phyloP scores from a whole-genome alignment of 1,284 basidiomycete genomes.

The Microbotryum saponariae region DNA sequence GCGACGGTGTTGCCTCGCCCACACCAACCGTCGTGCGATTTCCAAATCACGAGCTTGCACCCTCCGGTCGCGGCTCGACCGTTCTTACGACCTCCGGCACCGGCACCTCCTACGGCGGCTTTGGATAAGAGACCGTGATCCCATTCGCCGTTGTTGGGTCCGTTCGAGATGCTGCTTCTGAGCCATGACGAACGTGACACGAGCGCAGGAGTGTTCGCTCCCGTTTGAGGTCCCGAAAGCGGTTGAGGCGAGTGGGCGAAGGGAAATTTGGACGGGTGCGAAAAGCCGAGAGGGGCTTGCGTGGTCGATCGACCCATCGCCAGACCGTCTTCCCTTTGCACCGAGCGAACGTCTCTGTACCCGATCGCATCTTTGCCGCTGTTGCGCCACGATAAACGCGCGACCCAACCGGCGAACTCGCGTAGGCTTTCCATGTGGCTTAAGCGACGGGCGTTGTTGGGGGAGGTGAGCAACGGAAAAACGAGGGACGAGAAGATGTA shows the following conservation, averaged over 20 bases:
- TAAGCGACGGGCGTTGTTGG: slow-evolving; percentile 11
- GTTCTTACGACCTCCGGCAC: neutral
- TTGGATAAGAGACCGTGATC: neutral
- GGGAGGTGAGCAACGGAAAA: slow-evolving; percentile 25
- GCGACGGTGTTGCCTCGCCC: slow-evolving; percentile 30
- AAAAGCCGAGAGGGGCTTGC: neutral
- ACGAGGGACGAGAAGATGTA: slow-evolving; percentile 56
- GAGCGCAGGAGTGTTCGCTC: slow-evolving; percentile 27
- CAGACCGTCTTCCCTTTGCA: slow-evolving; percentile 11
- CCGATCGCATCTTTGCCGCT: slow-evolving; percentile 8
- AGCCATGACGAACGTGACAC: neutral
- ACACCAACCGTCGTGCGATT: slow-evolving; percentile 26
- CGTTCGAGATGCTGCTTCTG: no score
- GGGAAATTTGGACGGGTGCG: no score
- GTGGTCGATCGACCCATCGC: slow-evolving; percentile 7
- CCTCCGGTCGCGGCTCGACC: slow-evolving; percentile 19
- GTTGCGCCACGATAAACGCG: slow-evolving; percentile 22
- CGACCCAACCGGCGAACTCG: slow-evolving; percentile 24
- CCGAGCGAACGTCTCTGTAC: neutral
- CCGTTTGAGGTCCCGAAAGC: slow-evolving; percentile 12
- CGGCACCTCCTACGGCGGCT: neutral
- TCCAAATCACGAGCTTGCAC: slow-evolving; percentile 31
- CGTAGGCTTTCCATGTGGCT: slow-evolving; percentile 22
- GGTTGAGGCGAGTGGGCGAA: no score
- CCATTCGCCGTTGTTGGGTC: no score